These are phyloP conservation scores for Apiotrichum domesticum DNA, from an alignment of 1,284 basidiomycete genomes.

Conservation along the genomic window DNA sequence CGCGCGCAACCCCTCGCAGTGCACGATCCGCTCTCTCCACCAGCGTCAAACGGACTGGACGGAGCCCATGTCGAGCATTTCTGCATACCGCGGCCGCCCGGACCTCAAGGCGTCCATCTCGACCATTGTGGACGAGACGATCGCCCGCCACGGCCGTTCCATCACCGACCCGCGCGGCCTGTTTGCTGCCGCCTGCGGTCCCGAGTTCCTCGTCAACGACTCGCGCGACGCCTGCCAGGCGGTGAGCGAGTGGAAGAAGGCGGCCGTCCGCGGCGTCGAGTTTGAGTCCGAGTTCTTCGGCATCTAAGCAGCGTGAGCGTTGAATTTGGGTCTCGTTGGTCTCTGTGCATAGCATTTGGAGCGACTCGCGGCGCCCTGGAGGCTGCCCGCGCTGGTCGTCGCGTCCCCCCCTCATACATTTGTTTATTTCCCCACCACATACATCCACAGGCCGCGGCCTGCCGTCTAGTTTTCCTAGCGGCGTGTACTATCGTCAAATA, in stretches of 20 bases:
- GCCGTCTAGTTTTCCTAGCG: no score
- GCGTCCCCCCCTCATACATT: no score
- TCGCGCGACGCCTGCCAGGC: conserved; percentile 24
- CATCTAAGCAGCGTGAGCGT: conserved; percentile 14
- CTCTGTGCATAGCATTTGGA: not conserved
- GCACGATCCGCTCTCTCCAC: conserved; percentile 2
- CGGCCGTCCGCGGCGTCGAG: conserved; percentile 35
- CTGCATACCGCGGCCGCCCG: conserved; percentile 28
- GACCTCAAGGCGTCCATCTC: conserved; percentile 22
- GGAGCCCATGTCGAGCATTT: conserved; percentile 20
- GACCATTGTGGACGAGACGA: conserved; percentile 25
- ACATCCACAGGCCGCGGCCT: no score
- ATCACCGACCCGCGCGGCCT: conserved; percentile 27
- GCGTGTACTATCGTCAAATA: no score
- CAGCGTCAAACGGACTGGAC: conserved; percentile 8
- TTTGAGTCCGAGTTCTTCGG: conserved; percentile 42
- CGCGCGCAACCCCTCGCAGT: conserved; percentile 19
- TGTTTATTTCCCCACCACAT: no score
- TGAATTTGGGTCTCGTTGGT: not conserved
- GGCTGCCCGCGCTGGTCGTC: no score
- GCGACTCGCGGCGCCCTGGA: no score
- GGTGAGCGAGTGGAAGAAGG: conserved; percentile 24
- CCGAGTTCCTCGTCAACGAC: conserved; percentile 29
- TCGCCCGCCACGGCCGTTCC: conserved; percentile 14
- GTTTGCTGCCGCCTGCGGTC: conserved; percentile 39